Evolutionary conservation across 2,329 filamentous ascomycete species (phyloP), one percentile per base, ranked within the genome.

Genomic region (Calcarisporium arbuscula): DNA sequence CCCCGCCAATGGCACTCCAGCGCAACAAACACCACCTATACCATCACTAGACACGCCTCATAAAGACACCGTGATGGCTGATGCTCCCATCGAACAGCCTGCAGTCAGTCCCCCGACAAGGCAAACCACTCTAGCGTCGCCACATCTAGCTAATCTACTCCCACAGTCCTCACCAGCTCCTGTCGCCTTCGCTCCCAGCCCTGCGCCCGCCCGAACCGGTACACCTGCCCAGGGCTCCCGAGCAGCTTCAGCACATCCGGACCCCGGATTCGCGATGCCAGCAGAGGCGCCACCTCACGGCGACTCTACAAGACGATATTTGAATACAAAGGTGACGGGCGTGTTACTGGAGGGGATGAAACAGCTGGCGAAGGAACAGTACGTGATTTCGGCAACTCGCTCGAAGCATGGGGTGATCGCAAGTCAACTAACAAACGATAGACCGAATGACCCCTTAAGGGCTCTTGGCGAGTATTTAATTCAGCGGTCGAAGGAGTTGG

Each of bases 331-430:
- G 48, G 72, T 88, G 26, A 83, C 81, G 1, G 74, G 74, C 1
- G 70, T 74, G 18, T 51, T 88, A 38, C 61, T 87, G 25, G 82
- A 87, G 49, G 83, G 82, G 17, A 83, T 88, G 80, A 87, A 86
- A 62, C 58, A 71, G 35, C 54, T 88, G 40, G 80, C 80, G 5
- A 78, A 74, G 46, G 79, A 86, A 27, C 75, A 82, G 82, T 86
- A 60, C 51, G 80, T 70, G 37, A 76, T 32, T 27, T 16, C 12
- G 15, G 6, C n/a, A n/a, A 19, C 6, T 5, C 6, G 19, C 8
- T 11, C 12, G 8, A 25, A 9, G 8, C 14, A 8, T 23, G 5
- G 11, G 20, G n/a, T 15, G 22, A 15, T 12, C 5, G 6, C 27
- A 29, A 16, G 19, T 5, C 9, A n/a, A 27, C 40, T 51, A 33